A percentile compares a stretch with the other conserved stretches of the same genome.
Evolutionary conservation across 805 yeast species (phyloP).

Genomic region (Nadsonia fulvescens): DNA sequence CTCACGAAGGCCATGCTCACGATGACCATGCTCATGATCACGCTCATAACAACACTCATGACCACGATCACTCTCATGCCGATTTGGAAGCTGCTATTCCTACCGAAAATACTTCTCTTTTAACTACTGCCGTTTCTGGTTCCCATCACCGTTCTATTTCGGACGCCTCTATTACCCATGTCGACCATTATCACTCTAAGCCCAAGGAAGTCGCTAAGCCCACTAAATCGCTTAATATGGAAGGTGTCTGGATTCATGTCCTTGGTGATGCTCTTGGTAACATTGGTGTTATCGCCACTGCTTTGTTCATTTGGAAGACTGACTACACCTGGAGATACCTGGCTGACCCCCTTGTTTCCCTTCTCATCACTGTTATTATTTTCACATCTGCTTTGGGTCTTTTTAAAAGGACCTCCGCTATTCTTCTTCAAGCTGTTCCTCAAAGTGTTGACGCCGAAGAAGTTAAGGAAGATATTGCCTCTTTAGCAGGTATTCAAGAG

Average conservation of each 20-base stretch:
- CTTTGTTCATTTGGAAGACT: slow-evolving; percentile 86
- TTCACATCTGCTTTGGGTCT: slow-evolving; percentile 84
- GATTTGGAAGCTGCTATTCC: slow-evolving; percentile 5
- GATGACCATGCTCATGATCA: slow-evolving; percentile 23
- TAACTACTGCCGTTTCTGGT: slow-evolving; percentile 4
- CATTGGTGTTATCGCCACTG: slow-evolving; percentile 79
- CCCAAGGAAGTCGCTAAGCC: slow-evolving; percentile 12
- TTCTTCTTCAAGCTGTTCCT: slow-evolving; percentile 85
- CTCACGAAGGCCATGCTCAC: slow-evolving; percentile 30
- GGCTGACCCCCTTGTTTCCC: slow-evolving; percentile 72
- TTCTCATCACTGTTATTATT: slow-evolving; percentile 72
- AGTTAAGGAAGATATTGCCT: slow-evolving; percentile 48
- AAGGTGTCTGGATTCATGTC: slow-evolving; percentile 90
- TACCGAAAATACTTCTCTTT: slow-evolving; percentile 8
- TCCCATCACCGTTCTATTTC: slow-evolving; percentile 7
- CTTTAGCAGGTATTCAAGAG: slow-evolving; percentile 56
- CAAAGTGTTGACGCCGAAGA: slow-evolving; percentile 58
- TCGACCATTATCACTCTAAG: slow-evolving; percentile 17
- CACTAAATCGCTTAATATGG: slow-evolving; percentile 75
- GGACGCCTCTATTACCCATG: slow-evolving; percentile 11
- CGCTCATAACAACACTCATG: slow-evolving; percentile 10
- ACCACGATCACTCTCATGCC: slow-evolving; percentile 11
- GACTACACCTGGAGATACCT: slow-evolving; percentile 75
- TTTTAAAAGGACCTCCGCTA: slow-evolving; percentile 71
- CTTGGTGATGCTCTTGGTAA: slow-evolving; percentile 93